Conservation (phyloP, 768 basidiomycete species). For the Xerocomellus intermedius region DNA sequence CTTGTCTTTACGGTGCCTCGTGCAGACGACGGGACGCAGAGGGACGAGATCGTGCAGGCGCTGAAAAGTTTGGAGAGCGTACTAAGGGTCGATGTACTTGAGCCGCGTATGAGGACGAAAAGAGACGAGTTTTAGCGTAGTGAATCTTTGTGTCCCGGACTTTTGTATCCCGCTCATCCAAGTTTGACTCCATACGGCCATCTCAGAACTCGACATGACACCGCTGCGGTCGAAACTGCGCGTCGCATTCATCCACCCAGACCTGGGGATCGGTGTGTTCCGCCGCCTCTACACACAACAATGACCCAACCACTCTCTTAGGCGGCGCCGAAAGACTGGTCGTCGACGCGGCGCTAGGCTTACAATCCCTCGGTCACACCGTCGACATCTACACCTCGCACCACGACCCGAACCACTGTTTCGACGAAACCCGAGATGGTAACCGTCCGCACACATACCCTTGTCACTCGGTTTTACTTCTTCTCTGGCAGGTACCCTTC, state of each 20-base stretch:
- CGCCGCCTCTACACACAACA: background rate
- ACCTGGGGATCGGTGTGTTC: slow-evolving; percentile 82
- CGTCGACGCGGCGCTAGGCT: slow-evolving; percentile 89
- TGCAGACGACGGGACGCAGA: background rate
- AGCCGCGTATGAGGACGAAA: slow-evolving; percentile 21
- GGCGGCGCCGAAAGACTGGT: slow-evolving; percentile 95
- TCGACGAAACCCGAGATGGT: slow-evolving; percentile 94
- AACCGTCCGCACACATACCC: background rate
- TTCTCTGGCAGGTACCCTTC: slow-evolving; percentile 64
- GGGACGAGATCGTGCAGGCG: slow-evolving; percentile 13
- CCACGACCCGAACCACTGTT: slow-evolving; percentile 84
- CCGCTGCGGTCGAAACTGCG: slow-evolving; percentile 31
- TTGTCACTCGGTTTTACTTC: slow-evolving; percentile 14
- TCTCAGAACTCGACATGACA: background rate
- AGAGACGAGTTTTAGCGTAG: slow-evolving; percentile 25
- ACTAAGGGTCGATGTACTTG: slow-evolving; percentile 24
- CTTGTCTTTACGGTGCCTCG: slow-evolving; percentile 17
- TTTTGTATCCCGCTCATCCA: too few relatives aligned
- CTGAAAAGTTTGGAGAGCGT: slow-evolving; percentile 19
- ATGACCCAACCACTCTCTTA: slow-evolving; percentile 29
- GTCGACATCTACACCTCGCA: slow-evolving; percentile 93
- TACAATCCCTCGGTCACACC: slow-evolving; percentile 79
- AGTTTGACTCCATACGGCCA: background rate
- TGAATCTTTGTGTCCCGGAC: background rate
- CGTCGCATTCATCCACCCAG: slow-evolving; percentile 90